phyloP scores from a whole-genome alignment of 169 alveolate species.

The Plasmodium sp. region DNA sequence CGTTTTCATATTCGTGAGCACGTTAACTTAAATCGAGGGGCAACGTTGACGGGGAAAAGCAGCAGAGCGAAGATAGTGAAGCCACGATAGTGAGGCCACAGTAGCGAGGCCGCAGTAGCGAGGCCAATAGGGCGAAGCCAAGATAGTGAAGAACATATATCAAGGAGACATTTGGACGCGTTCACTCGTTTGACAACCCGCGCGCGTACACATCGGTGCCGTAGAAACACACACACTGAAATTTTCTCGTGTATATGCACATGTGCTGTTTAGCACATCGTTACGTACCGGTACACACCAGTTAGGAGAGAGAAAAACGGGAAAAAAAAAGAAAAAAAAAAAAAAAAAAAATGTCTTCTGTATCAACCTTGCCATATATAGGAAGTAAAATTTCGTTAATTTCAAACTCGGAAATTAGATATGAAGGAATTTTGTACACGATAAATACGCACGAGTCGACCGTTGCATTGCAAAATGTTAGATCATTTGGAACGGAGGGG shows the following conservation, averaged over 20 bases:
- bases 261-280: neutral
- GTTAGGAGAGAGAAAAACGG: neutral
- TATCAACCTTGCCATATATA: slow-evolving; percentile 84
- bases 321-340: neutral
- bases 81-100: neutral
- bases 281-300: neutral
- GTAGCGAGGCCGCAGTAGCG: neutral
- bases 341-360: slow-evolving; percentile 62
- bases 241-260: neutral
- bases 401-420: slow-evolving; percentile 87
- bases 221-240: neutral
- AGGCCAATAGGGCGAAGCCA: neutral
- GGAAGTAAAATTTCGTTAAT: slow-evolving; percentile 85
- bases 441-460: slow-evolving; percentile 89
- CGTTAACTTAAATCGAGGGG: neutral
- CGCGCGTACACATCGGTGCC: neutral
- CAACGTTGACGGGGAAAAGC: neutral
- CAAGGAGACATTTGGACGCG: neutral
- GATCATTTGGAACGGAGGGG: slow-evolving; percentile 92
- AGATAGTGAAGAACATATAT: neutral
- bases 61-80: neutral
- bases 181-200: neutral
- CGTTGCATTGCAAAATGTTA: slow-evolving; percentile 89
- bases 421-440: slow-evolving; percentile 90
- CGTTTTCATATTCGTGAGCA: neutral